Base-by-base conservation (phyloP, 2,329 filamentous ascomycete genomes). In the Cytospora paraplurivora region DNA sequence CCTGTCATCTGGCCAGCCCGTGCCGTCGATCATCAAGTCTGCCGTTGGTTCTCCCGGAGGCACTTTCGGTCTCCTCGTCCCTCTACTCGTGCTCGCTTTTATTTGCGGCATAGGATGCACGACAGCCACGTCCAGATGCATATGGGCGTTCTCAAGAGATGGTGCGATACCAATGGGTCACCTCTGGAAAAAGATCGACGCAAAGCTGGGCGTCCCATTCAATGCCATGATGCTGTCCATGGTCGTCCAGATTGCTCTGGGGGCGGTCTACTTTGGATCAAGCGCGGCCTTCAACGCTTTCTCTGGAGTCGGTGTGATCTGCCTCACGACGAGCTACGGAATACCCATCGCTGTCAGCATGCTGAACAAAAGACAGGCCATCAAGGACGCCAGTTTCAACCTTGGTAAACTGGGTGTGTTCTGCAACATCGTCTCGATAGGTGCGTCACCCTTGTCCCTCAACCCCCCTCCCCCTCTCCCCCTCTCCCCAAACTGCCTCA, bases 151-250 rank as follows among this genome's bases (percentile, higher is more conserved):
- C 71, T 82, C 88, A 52, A 86, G 88, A 70, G 88, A 91, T 69
- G 87, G 87, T 57, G 88, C 87, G 65, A 86, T 91, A 51, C 88
- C 88, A 27, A 87, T 86, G 17, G 84, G 85, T 62, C 76, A 77
- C 62, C 77, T 73, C 76, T 90, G 87, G 86, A 84, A 83, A 71
- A 73, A 81, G 66, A 83, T 91, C 68, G 84, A 90, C 78, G 75
- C 75, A 54, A 84, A 79, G 64, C 79, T 89, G 0, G 87, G 89
- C 66, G 81, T 90, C 4, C 88, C 88, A 0, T 69, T 90, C 62
- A 90, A 90, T 72, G 87, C 86, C 67, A 90, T 90, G 87, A 87
- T 90, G 84, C 82, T 90, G 62, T 85, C 82, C 70, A 89, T 88
- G 84, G 81, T 76, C 4, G 78, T 90, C 34, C 82, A 90, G 74